Base-by-base conservation (phyloP, 805 yeast genomes). In the Wickerhamiella parazyma region DNA sequence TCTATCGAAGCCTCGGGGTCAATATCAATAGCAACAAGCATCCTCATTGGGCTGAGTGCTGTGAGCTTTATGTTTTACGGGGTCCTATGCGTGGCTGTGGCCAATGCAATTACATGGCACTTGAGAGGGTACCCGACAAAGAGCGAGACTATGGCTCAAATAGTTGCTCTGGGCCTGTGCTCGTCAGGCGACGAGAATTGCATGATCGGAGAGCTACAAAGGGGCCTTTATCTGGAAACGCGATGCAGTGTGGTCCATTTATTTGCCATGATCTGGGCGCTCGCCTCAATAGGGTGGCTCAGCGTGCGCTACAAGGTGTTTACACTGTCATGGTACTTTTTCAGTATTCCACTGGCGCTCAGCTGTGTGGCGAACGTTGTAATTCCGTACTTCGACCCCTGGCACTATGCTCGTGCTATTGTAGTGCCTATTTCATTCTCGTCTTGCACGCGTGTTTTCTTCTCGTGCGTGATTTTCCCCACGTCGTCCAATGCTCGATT, bases 381-480 rank as follows among this genome's bases (percentile, higher is more conserved):
- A 9, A 36, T 47, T 1, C 53, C 53, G 2, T 41, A 26, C 25
- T 50, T 50, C 14, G 38, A 21, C 5, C 53, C 53, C 3, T 50
- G 53, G 53, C 11, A 16, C 2, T 35, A 19, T 33, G 53, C 51
- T 7, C 14, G 44, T 10, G 36, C 39, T 11, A 33, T 55, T 11
- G 24, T 55, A 6, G 48, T 50, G 25, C 58, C 60, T 1, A 39
- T 53, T 25, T 58, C 59, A 3, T 9, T 58, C 8, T 44, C 51
- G 3, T 36, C 55, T 5, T 48, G 52, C 1, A 40, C 49, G 4
- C 38, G 51, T 20, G 29, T 51, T 17, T 41, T 54, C 3, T 37
- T 49, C 9, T 43, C 54, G 3, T 12, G 43, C 14, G 7, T 55
- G 6, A 46, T 51, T 4, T 54, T 54, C 36, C 62, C 62, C 3